These are phyloP conservation scores for Cryphonectria parasitica DNA, from an alignment of 2,329 filamentous ascomycete genomes.

Conservation along the genomic window DNA sequence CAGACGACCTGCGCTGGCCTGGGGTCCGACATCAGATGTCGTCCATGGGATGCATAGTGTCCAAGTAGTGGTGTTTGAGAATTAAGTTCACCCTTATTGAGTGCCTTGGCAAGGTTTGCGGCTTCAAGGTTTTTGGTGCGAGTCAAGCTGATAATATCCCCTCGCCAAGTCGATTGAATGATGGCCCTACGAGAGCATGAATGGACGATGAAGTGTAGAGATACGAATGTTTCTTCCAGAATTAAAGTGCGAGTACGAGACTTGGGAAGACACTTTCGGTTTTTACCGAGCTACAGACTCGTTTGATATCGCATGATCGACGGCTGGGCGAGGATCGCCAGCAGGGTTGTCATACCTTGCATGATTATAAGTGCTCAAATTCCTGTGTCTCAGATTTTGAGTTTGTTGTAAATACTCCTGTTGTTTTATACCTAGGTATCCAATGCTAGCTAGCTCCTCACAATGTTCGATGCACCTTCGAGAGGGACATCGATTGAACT, in stretches of 20 bases:
- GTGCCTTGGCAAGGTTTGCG: conserved; percentile 4
- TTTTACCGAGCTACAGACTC: background rate
- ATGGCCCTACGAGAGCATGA: background rate
- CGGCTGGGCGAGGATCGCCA: background rate
- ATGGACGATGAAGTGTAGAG: background rate
- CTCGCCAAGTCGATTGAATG: background rate
- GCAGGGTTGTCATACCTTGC: background rate
- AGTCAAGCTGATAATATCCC: background rate
- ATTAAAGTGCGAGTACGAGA: background rate
- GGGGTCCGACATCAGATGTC: background rate
- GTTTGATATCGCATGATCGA: conserved; percentile 12
- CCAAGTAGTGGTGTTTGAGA: conserved; percentile 22
- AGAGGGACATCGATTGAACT: background rate
- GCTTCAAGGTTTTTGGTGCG: background rate
- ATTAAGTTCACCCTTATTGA: conserved; percentile 16
- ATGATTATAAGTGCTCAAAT: background rate
- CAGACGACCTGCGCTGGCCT: background rate
- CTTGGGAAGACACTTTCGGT: background rate
- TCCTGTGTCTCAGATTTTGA: conserved; percentile 3
- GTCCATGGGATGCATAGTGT: background rate
- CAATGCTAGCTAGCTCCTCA: background rate
- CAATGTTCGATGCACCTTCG: background rate
- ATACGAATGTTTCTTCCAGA: background rate
- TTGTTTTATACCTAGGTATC: background rate
- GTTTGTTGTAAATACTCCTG: background rate